Percentiles rank a stretch among this genome's conserved stretches.
These are phyloP conservation scores for Penicillium psychrofluorescens DNA, from an alignment of 495 filamentous ascomycete genomes.

Conservation along the genomic window DNA sequence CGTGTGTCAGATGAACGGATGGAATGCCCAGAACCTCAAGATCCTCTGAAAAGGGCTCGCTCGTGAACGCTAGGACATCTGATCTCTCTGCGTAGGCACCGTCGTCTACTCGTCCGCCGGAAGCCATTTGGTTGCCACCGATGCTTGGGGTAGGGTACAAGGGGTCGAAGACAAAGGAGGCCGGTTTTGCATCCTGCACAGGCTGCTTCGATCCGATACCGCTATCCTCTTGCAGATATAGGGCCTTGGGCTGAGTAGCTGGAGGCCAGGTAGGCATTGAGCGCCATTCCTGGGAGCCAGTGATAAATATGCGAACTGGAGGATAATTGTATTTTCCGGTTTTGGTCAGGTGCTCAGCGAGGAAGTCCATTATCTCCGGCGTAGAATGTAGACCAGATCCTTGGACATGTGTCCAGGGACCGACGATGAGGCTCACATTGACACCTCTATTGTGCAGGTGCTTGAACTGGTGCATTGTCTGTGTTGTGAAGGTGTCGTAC, in stretches of 20 bases:
- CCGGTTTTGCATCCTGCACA: conserved; percentile 2
- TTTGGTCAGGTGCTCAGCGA: conserved; percentile 11
- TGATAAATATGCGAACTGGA: conserved; percentile 8
- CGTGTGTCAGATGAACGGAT: conserved; percentile 12
- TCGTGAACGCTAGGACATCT: conserved; percentile 22
- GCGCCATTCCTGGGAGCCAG: conserved; percentile 10
- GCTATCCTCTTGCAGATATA: conserved; percentile 14
- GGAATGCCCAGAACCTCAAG: conserved; percentile 17
- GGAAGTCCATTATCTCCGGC: conserved; percentile 12
- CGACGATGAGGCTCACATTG: conserved; percentile 9
- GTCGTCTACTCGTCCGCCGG: conserved; percentile 14
- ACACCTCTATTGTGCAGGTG: conserved; percentile 4
- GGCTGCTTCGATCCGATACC: conserved; percentile 4
- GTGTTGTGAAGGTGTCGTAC: conserved; percentile 17
- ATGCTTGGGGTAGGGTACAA: conserved; percentile 17
- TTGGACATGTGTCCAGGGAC: conserved; percentile 13
- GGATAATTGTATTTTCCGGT: conserved; percentile 5
- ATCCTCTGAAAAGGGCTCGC: conserved; percentile 13
- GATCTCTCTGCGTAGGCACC: conserved; percentile 12
- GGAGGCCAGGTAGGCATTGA: conserved; percentile 13
- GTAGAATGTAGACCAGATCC: conserved; percentile 8
- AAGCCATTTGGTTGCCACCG: conserved; percentile 10
- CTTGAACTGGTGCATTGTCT: conserved; percentile 18
- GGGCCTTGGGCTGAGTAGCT: not conserved
- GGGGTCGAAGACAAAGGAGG: conserved; percentile 23